phyloP scores from a whole-genome alignment of 768 basidiomycete genomes.

The Coprinopsis strossmayeri region DNA sequence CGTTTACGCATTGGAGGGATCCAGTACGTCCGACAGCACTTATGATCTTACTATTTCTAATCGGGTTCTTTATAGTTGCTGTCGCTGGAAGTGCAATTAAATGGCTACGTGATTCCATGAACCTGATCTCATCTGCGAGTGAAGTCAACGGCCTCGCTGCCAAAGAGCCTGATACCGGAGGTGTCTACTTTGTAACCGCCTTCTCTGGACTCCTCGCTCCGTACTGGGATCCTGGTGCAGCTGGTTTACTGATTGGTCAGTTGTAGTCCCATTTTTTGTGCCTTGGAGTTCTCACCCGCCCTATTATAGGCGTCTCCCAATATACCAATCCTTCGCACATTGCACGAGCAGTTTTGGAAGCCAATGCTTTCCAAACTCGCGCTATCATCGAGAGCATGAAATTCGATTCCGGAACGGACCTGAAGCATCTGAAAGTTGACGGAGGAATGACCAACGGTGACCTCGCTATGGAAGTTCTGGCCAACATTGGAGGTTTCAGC shows the following conservation, averaged over 20 bases:
- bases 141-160: slow-evolving; percentile 85
- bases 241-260: slow-evolving; percentile 75
- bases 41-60: neutral
- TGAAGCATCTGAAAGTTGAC: slow-evolving; percentile 89
- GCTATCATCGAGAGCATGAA: slow-evolving; percentile 96
- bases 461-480: slow-evolving; percentile 78
- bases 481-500: slow-evolving; percentile 86
- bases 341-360: slow-evolving; percentile 91
- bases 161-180: slow-evolving; percentile 72
- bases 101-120: slow-evolving; percentile 92
- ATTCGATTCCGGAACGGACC: slow-evolving; percentile 72
- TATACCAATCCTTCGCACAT: slow-evolving; percentile 92
- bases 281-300: neutral
- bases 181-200: slow-evolving; percentile 94
- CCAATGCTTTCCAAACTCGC: slow-evolving; percentile 92
- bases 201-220: slow-evolving; percentile 95
- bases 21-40: slow-evolving; percentile 48
- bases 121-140: slow-evolving; percentile 67
- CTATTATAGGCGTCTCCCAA: slow-evolving; percentile 56
- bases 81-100: slow-evolving; percentile 95
- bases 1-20: slow-evolving; percentile 91
- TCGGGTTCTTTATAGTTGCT: slow-evolving; percentile 45
- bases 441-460: slow-evolving; percentile 98
- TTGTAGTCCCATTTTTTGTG: slow-evolving; percentile 8
- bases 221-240: slow-evolving; percentile 94